Conservation (phyloP, 2,329 filamentous ascomycete species). For the Colletotrichum horii region DNA sequence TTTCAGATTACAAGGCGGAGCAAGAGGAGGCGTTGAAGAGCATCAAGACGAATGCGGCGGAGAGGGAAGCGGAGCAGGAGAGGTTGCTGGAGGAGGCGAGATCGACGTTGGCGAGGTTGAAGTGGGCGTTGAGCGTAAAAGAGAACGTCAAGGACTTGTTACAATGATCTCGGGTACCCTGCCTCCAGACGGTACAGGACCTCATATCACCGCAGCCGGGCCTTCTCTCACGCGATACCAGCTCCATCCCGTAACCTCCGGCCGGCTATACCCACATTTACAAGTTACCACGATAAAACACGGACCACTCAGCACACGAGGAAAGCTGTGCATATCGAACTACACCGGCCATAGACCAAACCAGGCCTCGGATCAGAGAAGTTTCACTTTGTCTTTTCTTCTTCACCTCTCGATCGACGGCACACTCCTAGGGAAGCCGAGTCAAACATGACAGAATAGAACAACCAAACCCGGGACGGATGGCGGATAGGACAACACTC, state of each 20-base stretch:
- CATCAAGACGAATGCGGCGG: constrained; percentile 62
- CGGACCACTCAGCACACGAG: background rate
- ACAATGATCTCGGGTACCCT: constrained; percentile 34
- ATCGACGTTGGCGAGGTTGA: constrained; percentile 69
- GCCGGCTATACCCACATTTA: background rate
- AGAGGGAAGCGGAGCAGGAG: constrained; percentile 67
- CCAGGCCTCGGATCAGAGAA: background rate
- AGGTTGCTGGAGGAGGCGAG: constrained; percentile 62
- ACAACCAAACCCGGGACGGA: background rate
- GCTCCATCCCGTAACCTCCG: background rate
- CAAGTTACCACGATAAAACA: background rate
- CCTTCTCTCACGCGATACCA: background rate
- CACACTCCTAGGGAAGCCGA: background rate
- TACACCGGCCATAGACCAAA: background rate
- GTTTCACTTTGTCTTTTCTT: background rate
- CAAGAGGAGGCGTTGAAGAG: constrained; percentile 65
- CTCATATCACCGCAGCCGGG: background rate
- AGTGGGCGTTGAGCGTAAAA: constrained; percentile 75
- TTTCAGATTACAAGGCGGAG: constrained; percentile 68
- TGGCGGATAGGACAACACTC: background rate
- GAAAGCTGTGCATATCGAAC: background rate
- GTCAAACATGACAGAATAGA: background rate
- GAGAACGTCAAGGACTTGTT: constrained; percentile 61
- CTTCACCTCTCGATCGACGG: background rate
- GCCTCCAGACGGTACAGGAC: background rate